Base-by-base conservation (phyloP, 2,329 filamentous ascomycete species). In the Didymellaceae sp. region DNA sequence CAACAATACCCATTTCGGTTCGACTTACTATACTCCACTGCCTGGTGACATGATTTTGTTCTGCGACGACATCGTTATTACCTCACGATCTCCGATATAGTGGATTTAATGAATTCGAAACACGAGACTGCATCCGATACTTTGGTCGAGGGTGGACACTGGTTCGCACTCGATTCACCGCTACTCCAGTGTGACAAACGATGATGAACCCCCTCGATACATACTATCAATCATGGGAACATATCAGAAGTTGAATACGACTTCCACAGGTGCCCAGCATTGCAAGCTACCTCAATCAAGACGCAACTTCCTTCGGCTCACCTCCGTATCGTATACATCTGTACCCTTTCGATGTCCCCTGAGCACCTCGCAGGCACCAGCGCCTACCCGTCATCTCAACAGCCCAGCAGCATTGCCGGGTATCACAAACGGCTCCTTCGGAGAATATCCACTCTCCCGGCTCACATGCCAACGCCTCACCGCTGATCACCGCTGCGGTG, bases 391-490 rank as follows among this genome's bases (percentile, higher is more conserved):
- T 16, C 17, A 7, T 38, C 16, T 21, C 38, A 52, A 30, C 39
- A 41, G 33, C 30, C 16, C 30, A 24, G 26, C 40, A 34, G 31
- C 33, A 45, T 24, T 33, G 11, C 21, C 34, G 37, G 32, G 45
- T 43, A 33, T 26, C 32, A 31, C 44, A 51, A 58, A 54, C 51
- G 43, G 52, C 41, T 41, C 28, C 20, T 21, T 63, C 62, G 62
- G 62, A 65, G 62, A 65, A 63, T 65, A 59, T 54, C 62, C 60
- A 63, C 26, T 52, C 20, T 43, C 22, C 42, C 53, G 55, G 57
- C 20, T 40, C 46, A 28, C 22, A 32, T 21, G 35, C 41, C 47
- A 41, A 21, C 48, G 48, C 48, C 48, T 52, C 48, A 52, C 42
- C 42, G 48, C 48, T 52, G 42, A 42, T 45, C 41, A 32, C 38